Base-by-base conservation (phyloP, 2,329 filamentous ascomycete species). In the Septoria petroselini region DNA sequence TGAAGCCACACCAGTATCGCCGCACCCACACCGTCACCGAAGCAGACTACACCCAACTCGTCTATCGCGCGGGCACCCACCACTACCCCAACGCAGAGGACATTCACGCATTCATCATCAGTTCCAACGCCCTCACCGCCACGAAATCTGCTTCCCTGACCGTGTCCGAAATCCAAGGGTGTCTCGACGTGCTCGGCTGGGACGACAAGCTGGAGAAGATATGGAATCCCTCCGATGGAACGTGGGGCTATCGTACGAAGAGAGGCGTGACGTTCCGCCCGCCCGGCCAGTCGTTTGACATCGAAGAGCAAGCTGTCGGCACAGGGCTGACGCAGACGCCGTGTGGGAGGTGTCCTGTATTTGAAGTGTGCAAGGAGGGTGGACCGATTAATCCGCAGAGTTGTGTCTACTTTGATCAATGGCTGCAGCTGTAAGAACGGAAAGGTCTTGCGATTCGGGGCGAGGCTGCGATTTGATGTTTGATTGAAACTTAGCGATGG, bases 301-400 rank as follows among this genome's bases (percentile, higher is more conserved):
- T 70, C 3, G 69, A 73, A 31, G 72, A 70, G 4, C 64, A 73
- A 12, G 74, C 72, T n/a, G 69, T 55, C 25, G 74, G 77, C 58
- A 95, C 91, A 60, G 87, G 87, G 3, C 82, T 91, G 58, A 94
- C 88, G 1, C 90, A 96, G 68, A 84, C 86, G 2, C 93, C 93
- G 1, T 98, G 93, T 68, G 91, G 91, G 1, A 79, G 83, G 48
- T 98, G 93, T 69, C 93, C 93, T 0, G 91, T 96, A 2, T 95
- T 95, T 67, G 86, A 93, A 50, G 77, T 97, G 1, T 98, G 93
- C 67, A 86, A 88, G 58, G 88, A 95, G 53, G 90, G 89, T 5
- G 91, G 91, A 0, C 88, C 90, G 0, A 89, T 98, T 17, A 94
- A 85, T 62, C 88, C 91, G 0, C 85, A 83, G 58, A 95, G 86